Conservation (phyloP, 2,329 filamentous ascomycete species). For the Fusarium torulosum region DNA sequence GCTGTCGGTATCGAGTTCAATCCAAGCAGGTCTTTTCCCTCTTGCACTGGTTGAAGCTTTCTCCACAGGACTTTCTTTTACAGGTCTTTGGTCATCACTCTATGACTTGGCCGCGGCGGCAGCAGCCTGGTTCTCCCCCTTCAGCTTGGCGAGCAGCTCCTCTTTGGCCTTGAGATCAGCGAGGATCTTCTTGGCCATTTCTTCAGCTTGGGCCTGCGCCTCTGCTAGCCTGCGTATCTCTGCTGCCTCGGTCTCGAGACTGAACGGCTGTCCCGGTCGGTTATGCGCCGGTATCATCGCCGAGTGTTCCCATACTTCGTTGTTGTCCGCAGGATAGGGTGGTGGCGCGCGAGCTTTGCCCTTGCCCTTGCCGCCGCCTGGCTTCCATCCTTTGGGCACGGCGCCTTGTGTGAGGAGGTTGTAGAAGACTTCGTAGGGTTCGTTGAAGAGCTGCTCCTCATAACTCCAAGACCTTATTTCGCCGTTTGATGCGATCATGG, state of each 20-base stretch:
- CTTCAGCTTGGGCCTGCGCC: constrained; percentile 73
- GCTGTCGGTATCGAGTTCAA: no score
- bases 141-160: constrained; percentile 69
- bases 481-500: constrained; percentile 67
- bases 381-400: constrained; percentile 61
- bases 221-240: constrained; percentile 72
- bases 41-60: no score
- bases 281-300: constrained; percentile 80
- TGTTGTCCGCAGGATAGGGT: constrained; percentile 55
- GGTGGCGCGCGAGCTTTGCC: constrained; percentile 58
- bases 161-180: constrained; percentile 75
- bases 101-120: constrained; percentile 51
- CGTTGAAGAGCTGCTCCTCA: constrained; percentile 97
- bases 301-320: constrained; percentile 73
- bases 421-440: constrained; percentile 93
- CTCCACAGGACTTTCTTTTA: neutral
- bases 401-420: constrained; percentile 84
- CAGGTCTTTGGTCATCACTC: constrained; percentile 17
- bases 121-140: constrained; percentile 68
- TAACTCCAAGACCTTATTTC: constrained; percentile 84
- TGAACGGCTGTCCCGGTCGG: constrained; percentile 78
- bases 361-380: constrained; percentile 67
- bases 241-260: constrained; percentile 74
- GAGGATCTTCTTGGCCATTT: constrained; percentile 70
- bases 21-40: no score